These are phyloP conservation scores for Penicillium parvum DNA, from an alignment of 495 filamentous ascomycete species.

Conservation along the genomic window DNA sequence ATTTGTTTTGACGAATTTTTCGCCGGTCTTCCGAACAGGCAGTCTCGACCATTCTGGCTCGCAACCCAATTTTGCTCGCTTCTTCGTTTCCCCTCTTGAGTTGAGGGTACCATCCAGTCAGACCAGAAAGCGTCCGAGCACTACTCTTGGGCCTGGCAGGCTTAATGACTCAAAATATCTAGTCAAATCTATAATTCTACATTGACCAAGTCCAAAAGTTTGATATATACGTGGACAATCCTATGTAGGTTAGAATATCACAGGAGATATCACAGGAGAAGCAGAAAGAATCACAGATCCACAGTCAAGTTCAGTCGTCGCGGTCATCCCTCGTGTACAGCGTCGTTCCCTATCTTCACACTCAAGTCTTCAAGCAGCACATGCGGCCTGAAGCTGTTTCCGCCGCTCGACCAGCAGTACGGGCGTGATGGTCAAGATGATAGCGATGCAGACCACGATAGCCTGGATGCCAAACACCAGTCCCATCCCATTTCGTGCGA, in stretches of 20 bases:
- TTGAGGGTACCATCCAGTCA: no score
- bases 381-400: background rate
- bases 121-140: no score
- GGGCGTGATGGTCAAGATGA: constrained; percentile 30
- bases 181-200: background rate
- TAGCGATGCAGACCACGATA: constrained; percentile 29
- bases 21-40: constrained; percentile 15
- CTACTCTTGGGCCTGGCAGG: no score
- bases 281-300: background rate
- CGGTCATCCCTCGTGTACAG: background rate
- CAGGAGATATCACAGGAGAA: background rate
- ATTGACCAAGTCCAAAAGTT: background rate
- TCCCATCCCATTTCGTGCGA: constrained; percentile 33
- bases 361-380: background rate
- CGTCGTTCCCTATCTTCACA: background rate
- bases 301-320: background rate
- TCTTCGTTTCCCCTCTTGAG: background rate
- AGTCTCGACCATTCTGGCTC: constrained; percentile 1
- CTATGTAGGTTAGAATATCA: no score
- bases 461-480: constrained; percentile 45
- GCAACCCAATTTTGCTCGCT: constrained; percentile 1
- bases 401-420: constrained; percentile 17
- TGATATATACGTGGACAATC: background rate
- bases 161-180: no score
- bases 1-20: background rate